A percentile compares a stretch with the other conserved stretches of the same genome.
phyloP scores from a whole-genome alignment of 1,284 basidiomycete species.

The Peniophora sp. region DNA sequence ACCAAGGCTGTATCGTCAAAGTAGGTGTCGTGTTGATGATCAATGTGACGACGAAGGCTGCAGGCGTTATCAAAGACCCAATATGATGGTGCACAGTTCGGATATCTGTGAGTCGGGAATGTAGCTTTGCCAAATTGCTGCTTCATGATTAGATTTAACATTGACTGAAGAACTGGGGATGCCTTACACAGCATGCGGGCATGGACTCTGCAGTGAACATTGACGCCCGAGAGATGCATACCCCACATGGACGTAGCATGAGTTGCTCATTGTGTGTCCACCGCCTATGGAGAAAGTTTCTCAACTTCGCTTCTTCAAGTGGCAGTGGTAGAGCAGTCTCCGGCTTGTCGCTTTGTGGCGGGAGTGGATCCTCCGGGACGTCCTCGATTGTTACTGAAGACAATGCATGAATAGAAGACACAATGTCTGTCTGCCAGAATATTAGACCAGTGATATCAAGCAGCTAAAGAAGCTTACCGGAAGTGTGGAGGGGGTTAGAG shows the following conservation, averaged over 20 bases:
- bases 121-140: slow-evolving; percentile 6
- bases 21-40: neutral
- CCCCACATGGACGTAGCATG: slow-evolving; percentile 14
- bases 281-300: neutral
- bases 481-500: too few relatives aligned
- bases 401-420: too few relatives aligned
- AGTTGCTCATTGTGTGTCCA: slow-evolving; percentile 19
- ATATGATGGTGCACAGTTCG: neutral
- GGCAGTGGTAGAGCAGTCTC: too few relatives aligned
- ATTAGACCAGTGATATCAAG: too few relatives aligned
- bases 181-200: slow-evolving; percentile 4
- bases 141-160: too few relatives aligned
- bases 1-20: neutral
- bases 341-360: too few relatives aligned
- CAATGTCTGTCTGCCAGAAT: too few relatives aligned
- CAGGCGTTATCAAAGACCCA: slow-evolving; percentile 10
- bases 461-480: too few relatives aligned
- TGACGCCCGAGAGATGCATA: slow-evolving; percentile 13
- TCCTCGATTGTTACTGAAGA: too few relatives aligned
- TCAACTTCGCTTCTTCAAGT: too few relatives aligned
- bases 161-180: neutral
- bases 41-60: neutral
- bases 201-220: slow-evolving; percentile 14
- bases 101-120: neutral
- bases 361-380: too few relatives aligned